Evolutionary conservation across 345 rosid species (phyloP).

Genomic region (Acer campestre): DNA sequence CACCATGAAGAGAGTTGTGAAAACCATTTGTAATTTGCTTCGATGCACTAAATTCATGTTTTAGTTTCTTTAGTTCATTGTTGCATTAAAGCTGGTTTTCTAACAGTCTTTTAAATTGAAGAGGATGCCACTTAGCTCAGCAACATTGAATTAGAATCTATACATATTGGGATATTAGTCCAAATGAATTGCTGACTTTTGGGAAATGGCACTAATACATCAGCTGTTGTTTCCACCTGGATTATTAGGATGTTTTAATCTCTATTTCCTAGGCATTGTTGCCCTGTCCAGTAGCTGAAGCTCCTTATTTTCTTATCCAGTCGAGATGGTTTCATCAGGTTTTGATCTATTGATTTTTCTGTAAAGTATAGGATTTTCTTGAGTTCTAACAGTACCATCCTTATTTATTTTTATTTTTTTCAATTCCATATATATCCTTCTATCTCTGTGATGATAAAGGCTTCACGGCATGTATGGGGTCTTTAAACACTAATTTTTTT

Average conservation of each 20-base stretch:
- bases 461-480: not conserved
- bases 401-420: too few relatives aligned
- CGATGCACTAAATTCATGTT: not conserved
- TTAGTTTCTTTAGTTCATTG: not conserved
- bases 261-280: too few relatives aligned
- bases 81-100: not conserved
- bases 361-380: not conserved
- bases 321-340: slow-evolving; percentile 3
- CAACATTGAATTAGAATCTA: not conserved
- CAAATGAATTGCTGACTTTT: not conserved
- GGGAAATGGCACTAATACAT: not conserved
- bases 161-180: not conserved
- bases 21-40: not conserved
- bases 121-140: not conserved
- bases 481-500: not conserved
- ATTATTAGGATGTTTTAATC: not conserved
- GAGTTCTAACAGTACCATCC: not conserved
- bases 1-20: not conserved
- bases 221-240: not conserved
- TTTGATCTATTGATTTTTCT: not conserved
- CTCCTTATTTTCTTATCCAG: not conserved
- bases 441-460: not conserved
- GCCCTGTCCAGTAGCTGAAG: not conserved
- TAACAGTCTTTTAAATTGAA: not conserved
- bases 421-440: not conserved